These are phyloP conservation scores for Aureobasidium sp. DNA, from an alignment of 2,329 filamentous ascomycete species.

Conservation along the genomic window DNA sequence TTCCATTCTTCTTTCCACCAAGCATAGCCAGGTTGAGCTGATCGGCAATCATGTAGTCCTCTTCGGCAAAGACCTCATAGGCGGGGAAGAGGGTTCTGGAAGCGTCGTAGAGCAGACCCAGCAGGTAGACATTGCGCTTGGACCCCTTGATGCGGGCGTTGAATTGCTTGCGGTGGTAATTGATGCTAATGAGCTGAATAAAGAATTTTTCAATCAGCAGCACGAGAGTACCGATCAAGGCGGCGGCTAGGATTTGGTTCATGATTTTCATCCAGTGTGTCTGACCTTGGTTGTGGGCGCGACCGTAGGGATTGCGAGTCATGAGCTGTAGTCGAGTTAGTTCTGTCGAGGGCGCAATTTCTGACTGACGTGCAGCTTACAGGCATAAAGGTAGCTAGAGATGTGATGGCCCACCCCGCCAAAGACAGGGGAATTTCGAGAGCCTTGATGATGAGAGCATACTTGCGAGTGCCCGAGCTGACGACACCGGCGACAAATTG, in stretches of 20 bases:
- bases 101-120: slow-evolving; percentile 83
- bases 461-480: slow-evolving; percentile 58
- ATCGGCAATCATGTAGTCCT: slow-evolving; percentile 88
- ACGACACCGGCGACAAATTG: slow-evolving; percentile 56
- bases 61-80: slow-evolving; percentile 78
- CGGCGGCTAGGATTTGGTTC: slow-evolving; percentile 58
- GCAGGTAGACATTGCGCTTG: slow-evolving; percentile 74
- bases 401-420: slow-evolving; percentile 53
- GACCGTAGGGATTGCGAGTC: slow-evolving; percentile 28
- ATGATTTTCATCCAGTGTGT: slow-evolving; percentile 49
- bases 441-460: slow-evolving; percentile 50
- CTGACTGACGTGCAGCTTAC: slow-evolving; percentile 26
- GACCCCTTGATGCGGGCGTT: slow-evolving; percentile 77
- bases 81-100: slow-evolving; percentile 83
- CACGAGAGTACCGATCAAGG: slow-evolving; percentile 61
- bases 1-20: slow-evolving; percentile 45
- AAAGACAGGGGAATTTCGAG: slow-evolving; percentile 56
- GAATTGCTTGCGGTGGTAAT: slow-evolving; percentile 79
- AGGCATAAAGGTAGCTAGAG: slow-evolving; percentile 53
- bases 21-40: slow-evolving; percentile 54
- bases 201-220: slow-evolving; percentile 71
- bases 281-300: slow-evolving; percentile 6
- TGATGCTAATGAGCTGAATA: slow-evolving; percentile 76
- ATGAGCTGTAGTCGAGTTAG: slow-evolving; percentile 8
- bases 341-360: background rate